phyloP scores from a whole-genome alignment of 108 stramenopile genomes.

The Fragilariopsis cylindrus region DNA sequence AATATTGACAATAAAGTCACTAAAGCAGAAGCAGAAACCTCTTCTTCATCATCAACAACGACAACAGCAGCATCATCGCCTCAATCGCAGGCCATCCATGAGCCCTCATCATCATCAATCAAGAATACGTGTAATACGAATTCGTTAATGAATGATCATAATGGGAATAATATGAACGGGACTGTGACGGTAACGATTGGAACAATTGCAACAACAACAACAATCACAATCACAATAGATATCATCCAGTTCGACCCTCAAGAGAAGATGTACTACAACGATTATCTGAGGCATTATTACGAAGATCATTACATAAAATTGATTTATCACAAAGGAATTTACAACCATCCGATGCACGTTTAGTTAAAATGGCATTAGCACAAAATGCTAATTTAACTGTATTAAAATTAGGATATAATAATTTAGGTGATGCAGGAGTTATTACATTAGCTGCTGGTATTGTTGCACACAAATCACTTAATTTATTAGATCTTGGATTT shows the following conservation, averaged over 20 bases:
- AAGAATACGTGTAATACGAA: too few species aligned
- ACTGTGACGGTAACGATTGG: too few species aligned
- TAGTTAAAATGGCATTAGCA: slow-evolving; percentile 70
- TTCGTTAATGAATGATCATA: too few species aligned
- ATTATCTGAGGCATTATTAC: slow-evolving; percentile 58
- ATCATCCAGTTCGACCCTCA: slow-evolving; percentile 33
- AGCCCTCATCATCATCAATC: too few species aligned
- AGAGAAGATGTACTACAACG: slow-evolving; percentile 59
- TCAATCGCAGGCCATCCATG: too few species aligned
- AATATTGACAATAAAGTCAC: too few species aligned
- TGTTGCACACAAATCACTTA: slow-evolving; percentile 56
- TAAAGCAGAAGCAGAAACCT: too few species aligned
- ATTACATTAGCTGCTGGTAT: slow-evolving; percentile 47
- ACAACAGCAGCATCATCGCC: too few species aligned
- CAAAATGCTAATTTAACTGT: slow-evolving; percentile 74
- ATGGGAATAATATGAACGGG: too few species aligned
- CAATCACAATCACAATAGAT: not conserved
- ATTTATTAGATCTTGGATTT: slow-evolving; percentile 78
- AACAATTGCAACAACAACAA: not conserved
- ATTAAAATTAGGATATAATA: slow-evolving; percentile 85
- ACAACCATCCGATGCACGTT: slow-evolving; percentile 57
- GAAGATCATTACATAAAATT: slow-evolving; percentile 63
- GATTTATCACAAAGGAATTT: slow-evolving; percentile 82
- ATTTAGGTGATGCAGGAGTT: slow-evolving; percentile 66
- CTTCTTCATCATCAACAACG: too few species aligned